Evolutionary conservation across 257 asterid species (phyloP), one percentile per base, ranked within the genome.

Genomic region (Thymus quinquecostatus): DNA sequence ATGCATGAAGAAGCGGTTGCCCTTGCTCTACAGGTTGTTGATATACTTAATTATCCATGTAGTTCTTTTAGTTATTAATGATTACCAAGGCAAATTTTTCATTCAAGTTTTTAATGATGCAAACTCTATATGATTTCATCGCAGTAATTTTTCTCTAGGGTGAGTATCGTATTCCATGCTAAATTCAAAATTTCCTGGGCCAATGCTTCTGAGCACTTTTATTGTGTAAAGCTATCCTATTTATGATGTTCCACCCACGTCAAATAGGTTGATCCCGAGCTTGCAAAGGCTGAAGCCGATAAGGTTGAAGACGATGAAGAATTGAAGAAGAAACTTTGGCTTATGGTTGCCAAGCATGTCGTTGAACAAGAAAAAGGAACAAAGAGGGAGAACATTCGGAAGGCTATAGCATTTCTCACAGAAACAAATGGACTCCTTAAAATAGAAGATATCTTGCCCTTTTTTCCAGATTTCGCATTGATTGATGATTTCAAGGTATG

Each of bases 1-100:
- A 95, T 95, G 99, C 99, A 92, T 77, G 98, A 95, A 89, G 99
- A 92, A 82, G 97, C 97, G 47, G 99, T 95, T 79, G 90, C 99
- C 77, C 96, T 95, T 74, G 98, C 99, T 75, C 79, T 95, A 59
- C 95, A 91, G 95, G 99, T 91, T 65, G 64, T 34, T 68, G 51
- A 69, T 70, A 64, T 61, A 38, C 41, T 50, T 58, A 7, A 59
- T 65, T 54, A 65, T 10, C 54, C 68, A 40, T 36, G 27, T 47
- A 53, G 5, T 8, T 14, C 5, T 74, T 58, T 75, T 40, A 48
- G 43, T 49, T 44, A 40, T 43, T 41, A 21, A 56, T 29, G 75
- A 49, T 66, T 67, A 45, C 57, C 75, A 34, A 40, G 73, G 29
- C 6, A n/a, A 27, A 56, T 36, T 30, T 29, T 6, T 40, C 61